Evolutionary conservation across 2,329 filamentous ascomycete species (phyloP).

Genomic region (Claviceps lovelessii): DNA sequence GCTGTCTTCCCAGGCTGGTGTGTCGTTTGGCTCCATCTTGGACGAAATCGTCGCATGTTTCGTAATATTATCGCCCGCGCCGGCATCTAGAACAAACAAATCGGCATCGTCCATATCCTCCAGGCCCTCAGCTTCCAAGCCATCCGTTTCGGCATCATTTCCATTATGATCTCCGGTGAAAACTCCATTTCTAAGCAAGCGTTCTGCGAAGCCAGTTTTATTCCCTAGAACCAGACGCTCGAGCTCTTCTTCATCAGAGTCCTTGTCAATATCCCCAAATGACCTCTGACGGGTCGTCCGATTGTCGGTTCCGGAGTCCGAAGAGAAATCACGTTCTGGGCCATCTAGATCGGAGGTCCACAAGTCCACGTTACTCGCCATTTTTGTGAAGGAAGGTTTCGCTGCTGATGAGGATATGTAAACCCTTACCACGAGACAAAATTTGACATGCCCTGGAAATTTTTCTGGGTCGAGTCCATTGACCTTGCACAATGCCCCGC

Average conservation of each 20-base stretch:
- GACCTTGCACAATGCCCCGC: not conserved
- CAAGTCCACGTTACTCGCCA: slow-evolving; percentile 19
- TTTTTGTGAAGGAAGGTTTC: slow-evolving; percentile 9
- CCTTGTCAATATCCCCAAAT: slow-evolving; percentile 43
- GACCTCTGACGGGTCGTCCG: slow-evolving; percentile 13
- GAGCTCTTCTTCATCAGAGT: slow-evolving; percentile 70
- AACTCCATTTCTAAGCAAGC: slow-evolving; percentile 40
- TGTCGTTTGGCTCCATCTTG: slow-evolving; percentile 19
- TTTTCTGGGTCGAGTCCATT: slow-evolving; percentile 14
- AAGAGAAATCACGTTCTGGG: slow-evolving; percentile 16
- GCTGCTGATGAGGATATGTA: not conserved
- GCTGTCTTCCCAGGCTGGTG: slow-evolving; percentile 79
- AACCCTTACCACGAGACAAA: not conserved
- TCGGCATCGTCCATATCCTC: slow-evolving; percentile 60
- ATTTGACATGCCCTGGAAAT: slow-evolving; percentile 9
- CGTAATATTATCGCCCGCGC: slow-evolving; percentile 24
- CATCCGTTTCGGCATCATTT: slow-evolving; percentile 22
- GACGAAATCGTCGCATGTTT: slow-evolving; percentile 13
- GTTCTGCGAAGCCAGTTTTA: slow-evolving; percentile 63
- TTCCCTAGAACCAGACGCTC: slow-evolving; percentile 84
- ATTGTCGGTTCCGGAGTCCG: slow-evolving; percentile 17
- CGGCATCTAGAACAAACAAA: slow-evolving; percentile 72
- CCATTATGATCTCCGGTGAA: slow-evolving; percentile 23
- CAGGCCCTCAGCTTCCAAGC: slow-evolving; percentile 36
- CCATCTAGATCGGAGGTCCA: slow-evolving; percentile 14